Evolutionary conservation across 177 flowering plant genomes (phyloP), one percentile per base, ranked within the genome.

Genomic region (Vitis hybrid): DNA sequence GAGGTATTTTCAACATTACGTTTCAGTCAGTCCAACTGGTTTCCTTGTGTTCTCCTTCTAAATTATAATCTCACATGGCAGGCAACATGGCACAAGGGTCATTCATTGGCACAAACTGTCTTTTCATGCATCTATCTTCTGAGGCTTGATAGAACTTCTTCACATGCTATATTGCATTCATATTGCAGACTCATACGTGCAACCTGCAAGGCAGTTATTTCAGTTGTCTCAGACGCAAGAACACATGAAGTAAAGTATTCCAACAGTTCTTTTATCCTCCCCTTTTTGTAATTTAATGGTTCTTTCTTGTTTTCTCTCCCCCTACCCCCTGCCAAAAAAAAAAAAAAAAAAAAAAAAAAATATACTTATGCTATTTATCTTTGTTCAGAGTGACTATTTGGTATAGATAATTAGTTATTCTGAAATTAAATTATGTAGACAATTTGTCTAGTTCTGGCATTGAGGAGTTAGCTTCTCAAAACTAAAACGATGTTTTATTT

Each of bases 31-130:
- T 20, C 29, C 29, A 26, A 18, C 9, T 9, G 4, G 5, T 39
- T 59, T 65, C 13, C 11, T 50, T 49, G 26, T 62, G 59, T 59
- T 51, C 8, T 31, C 49, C 8, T 11, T 31, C 49, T 60, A 31
- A 76, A 61, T 55, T 66, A 4, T 55, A 49, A 26, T 68, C 49
- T 67, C 65, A 34, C n/a, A 63, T 84, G 78, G 74, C 90, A 95
- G 98, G 99, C 98, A 22, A 88, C 99, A 73, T 95, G 98, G 99
- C 99, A 95, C 82, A 95, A 80, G 84, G 99, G 99, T 68, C 92
- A 93, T 76, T 89, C 98, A 45, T 73, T 95, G 84, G 96, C 96
- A 63, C 99, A 93, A 76, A 95, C 98, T 63, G 90, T 93, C 62
- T 95, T 84, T 77, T 91, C 99, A 49, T 95, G 97, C 85, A 83